phyloP scores from a whole-genome alignment of 805 yeast genomes.

The Hanseniaspora meyeri region DNA sequence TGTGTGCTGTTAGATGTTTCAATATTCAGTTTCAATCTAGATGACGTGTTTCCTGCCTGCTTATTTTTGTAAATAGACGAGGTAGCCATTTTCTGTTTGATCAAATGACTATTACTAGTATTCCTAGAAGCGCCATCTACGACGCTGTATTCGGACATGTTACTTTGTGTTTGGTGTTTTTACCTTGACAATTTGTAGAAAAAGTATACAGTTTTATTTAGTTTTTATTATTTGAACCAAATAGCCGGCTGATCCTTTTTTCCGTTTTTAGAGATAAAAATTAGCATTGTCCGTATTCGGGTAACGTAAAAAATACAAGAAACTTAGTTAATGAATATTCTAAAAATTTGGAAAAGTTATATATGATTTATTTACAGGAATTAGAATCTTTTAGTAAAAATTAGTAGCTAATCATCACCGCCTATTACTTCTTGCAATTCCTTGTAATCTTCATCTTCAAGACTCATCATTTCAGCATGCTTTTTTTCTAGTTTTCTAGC shows the following conservation, averaged over 20 bases:
- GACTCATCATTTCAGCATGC: slow-evolving; percentile 5
- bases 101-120: slow-evolving; percentile 2
- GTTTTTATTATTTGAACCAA: not conserved
- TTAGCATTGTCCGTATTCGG: not conserved
- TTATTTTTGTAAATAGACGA: slow-evolving; percentile 1
- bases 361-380: too few species aligned
- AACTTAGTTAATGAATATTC: too few species aligned
- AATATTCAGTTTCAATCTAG: slow-evolving; percentile 1
- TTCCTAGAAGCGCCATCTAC: not conserved
- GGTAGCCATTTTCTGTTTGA: not conserved
- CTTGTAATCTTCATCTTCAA: not conserved
- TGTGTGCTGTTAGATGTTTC: not conserved
- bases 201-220: too few species aligned
- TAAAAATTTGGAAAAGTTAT: too few species aligned
- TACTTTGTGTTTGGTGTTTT: not conserved
- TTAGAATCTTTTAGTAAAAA: too few species aligned
- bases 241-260: not conserved
- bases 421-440: slow-evolving; percentile 1
- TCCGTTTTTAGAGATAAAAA: not conserved
- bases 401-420: not conserved
- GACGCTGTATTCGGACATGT: not conserved
- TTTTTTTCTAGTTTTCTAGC: slow-evolving; percentile 21
- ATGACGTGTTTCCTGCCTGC: not conserved
- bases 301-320: not conserved
- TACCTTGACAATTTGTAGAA: not conserved